Evolutionary conservation across 441 rosid genomes (phyloP).

Genomic region (Bocquillonia castaneifolia): DNA sequence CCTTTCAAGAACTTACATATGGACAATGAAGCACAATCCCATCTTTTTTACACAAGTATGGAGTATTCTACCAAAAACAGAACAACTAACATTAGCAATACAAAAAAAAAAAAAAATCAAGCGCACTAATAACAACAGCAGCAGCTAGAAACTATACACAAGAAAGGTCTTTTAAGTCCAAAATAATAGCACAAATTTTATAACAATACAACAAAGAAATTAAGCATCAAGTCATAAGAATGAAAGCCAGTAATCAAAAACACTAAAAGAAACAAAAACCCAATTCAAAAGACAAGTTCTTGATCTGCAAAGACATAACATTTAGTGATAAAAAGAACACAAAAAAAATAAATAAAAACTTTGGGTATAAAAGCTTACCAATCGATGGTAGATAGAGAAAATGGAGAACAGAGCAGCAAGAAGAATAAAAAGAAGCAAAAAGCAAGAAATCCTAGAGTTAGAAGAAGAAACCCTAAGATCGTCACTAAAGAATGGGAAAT

Average conservation of each 20-base stretch:
- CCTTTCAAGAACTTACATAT: constrained; percentile 47
- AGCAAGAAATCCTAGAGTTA: constrained; percentile 49
- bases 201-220: not conserved
- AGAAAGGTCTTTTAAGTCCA: no score
- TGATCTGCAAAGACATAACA: no score
- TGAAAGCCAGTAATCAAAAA: no score
- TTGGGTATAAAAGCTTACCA: no score
- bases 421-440: constrained; percentile 42
- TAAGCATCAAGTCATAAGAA: no score
- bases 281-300: no score
- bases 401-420: constrained; percentile 62
- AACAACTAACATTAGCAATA: constrained; percentile 12
- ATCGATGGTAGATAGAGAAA: constrained; percentile 54
- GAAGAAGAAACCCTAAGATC: constrained; percentile 70
- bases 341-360: no score
- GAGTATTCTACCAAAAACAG: constrained; percentile 57
- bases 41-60: constrained; percentile 88
- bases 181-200: not conserved
- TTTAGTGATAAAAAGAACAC: no score
- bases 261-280: no score
- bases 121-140: no score
- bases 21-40: constrained; percentile 96
- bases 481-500: constrained; percentile 51
- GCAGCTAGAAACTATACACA: no score
- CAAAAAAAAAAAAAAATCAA: not conserved